Evolutionary conservation across 768 basidiomycete species (phyloP).

Genomic region (Boletus speciosus): DNA sequence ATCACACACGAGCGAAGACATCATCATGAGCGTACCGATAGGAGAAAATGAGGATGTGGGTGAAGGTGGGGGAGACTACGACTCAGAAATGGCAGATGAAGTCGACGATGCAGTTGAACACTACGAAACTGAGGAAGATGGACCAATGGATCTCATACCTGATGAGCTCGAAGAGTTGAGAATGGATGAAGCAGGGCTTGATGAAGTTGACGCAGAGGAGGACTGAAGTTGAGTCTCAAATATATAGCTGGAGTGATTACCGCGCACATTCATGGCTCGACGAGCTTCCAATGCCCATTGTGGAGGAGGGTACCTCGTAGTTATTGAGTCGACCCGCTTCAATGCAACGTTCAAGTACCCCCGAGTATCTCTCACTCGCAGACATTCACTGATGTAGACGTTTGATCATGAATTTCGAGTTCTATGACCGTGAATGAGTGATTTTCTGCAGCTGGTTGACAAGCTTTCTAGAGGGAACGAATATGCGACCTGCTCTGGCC

Average conservation of each 20-base stretch:
- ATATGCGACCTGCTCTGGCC: conserved; percentile 36
- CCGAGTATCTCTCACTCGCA: not conserved
- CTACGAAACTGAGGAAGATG: conserved; percentile 40
- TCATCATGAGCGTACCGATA: conserved; percentile 19
- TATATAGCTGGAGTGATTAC: conserved; percentile 3
- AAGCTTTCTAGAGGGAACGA: conserved; percentile 32
- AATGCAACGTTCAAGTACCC: conserved; percentile 40
- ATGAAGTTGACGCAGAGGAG: conserved; percentile 22
- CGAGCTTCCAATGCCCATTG: not conserved
- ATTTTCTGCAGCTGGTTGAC: not conserved
- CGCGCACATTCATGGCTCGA: not conserved
- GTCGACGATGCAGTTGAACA: conserved; percentile 24
- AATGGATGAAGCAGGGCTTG: conserved; percentile 38
- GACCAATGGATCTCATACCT: conserved; percentile 40
- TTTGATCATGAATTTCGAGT: not conserved
- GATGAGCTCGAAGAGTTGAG: conserved; percentile 44
- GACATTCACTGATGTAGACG: not conserved
- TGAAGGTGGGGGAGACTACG: conserved; percentile 30
- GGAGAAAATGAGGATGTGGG: conserved; percentile 31
- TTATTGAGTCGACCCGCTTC: conserved; percentile 11
- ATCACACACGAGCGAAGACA: conserved; percentile 25
- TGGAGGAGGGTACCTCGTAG: conserved; percentile 40
- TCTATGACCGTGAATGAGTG: not conserved
- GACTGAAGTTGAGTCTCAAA: conserved; percentile 5
- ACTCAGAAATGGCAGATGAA: conserved; percentile 24